Evolutionary conservation across 2,329 filamentous ascomycete species (phyloP).

Genomic region (Talaromyces sp.): DNA sequence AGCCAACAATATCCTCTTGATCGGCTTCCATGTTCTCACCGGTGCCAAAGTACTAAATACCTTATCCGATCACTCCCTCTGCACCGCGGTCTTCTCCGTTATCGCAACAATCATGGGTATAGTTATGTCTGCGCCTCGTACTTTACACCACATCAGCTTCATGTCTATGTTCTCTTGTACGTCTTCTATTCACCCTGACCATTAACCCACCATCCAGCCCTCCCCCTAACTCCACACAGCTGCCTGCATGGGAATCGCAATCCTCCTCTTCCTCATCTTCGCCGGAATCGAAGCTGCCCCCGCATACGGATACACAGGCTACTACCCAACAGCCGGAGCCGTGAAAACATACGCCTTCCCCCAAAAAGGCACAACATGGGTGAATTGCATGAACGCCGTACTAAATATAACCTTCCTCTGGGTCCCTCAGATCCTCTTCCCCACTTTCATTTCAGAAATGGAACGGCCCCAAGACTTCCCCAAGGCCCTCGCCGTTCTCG

Average conservation of each 20-base stretch:
- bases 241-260: slow-evolving; percentile 52
- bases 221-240: slow-evolving; percentile 24
- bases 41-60: slow-evolving; percentile 55
- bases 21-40: slow-evolving; percentile 55
- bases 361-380: slow-evolving; percentile 49
- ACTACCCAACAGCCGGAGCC: slow-evolving; percentile 47
- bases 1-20: slow-evolving; percentile 56
- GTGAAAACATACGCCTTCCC: slow-evolving; percentile 55
- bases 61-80: slow-evolving; percentile 51
- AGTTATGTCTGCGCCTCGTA: slow-evolving; percentile 50
- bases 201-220: no score
- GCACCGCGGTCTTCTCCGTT: slow-evolving; percentile 54
- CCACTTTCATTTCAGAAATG: slow-evolving; percentile 57
- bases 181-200: background rate
- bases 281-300: slow-evolving; percentile 51
- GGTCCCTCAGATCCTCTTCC: slow-evolving; percentile 57
- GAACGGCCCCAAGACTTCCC: slow-evolving; percentile 55
- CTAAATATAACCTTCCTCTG: slow-evolving; percentile 56
- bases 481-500: slow-evolving; percentile 52
- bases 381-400: slow-evolving; percentile 54
- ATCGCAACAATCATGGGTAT: slow-evolving; percentile 53
- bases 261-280: slow-evolving; percentile 55
- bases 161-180: slow-evolving; percentile 54
- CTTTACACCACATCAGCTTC: slow-evolving; percentile 52
- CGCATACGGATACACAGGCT: slow-evolving; percentile 49